These are phyloP conservation scores for Emiliania huxleyi DNA, from an alignment of 78 protist genomes.

Conservation along the genomic window DNA sequence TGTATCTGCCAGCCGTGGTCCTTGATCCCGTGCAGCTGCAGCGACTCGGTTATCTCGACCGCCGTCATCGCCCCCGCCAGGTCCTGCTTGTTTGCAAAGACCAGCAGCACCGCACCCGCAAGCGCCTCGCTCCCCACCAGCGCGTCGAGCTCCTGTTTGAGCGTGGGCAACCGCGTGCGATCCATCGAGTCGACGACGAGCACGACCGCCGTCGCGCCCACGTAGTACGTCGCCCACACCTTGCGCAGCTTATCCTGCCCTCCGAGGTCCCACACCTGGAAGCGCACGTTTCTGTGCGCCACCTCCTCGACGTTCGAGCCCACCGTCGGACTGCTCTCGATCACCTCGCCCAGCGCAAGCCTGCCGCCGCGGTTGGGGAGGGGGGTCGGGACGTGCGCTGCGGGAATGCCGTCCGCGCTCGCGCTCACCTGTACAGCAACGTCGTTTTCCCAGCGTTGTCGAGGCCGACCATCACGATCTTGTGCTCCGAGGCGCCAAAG, in stretches of 20 bases:
- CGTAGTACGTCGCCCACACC: conserved; percentile 43
- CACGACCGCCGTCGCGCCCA: conserved; percentile 14
- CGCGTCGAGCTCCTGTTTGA: background rate
- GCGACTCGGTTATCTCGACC: background rate
- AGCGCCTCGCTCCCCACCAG: background rate
- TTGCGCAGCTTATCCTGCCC: conserved; percentile 55
- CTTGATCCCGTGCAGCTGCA: background rate
- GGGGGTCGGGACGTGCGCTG: background rate
- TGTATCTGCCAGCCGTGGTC: background rate
- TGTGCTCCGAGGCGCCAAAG: background rate
- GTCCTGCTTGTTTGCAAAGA: conserved; percentile 28
- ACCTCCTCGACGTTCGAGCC: conserved; percentile 62
- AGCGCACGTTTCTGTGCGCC: background rate
- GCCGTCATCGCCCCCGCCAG: background rate
- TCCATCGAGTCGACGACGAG: conserved; percentile 35
- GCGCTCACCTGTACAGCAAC: conserved; percentile 8
- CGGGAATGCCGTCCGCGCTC: background rate
- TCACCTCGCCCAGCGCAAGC: conserved; percentile 39
- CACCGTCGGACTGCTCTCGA: conserved; percentile 59
- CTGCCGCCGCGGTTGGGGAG: background rate
- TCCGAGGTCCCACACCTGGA: conserved; percentile 54
- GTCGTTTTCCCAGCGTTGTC: conserved; percentile 61
- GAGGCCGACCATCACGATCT: conserved; percentile 46
- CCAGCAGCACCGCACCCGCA: background rate
- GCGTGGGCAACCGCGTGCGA: background rate